phyloP scores from a whole-genome alignment of 352 stramenopile species.

The Thraustochytrium sp. region DNA sequence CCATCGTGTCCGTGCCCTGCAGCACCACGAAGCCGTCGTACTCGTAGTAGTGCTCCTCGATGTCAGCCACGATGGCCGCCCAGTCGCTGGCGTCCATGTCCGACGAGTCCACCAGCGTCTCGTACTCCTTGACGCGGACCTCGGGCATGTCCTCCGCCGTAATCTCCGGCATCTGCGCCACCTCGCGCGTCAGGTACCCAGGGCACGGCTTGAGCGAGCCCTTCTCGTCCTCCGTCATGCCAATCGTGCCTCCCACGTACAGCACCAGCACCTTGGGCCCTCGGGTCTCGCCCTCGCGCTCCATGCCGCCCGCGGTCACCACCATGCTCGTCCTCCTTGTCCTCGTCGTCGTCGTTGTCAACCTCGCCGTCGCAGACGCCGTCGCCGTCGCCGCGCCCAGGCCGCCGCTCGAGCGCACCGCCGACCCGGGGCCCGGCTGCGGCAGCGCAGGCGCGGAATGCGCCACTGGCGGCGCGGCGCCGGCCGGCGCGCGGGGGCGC shows the following conservation, averaged over 20 bases:
- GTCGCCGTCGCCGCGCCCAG: no score
- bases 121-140: slow-evolving; percentile 50
- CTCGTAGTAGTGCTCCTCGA: slow-evolving; percentile 85
- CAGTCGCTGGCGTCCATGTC: slow-evolving; percentile 79
- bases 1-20: slow-evolving; percentile 96
- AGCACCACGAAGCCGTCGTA: slow-evolving; percentile 94
- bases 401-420: no score
- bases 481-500: no score
- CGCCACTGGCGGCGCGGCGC: no score
- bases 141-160: slow-evolving; percentile 62
- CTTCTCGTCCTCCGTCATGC: slow-evolving; percentile 69
- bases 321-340: no score
- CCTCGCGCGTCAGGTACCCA: slow-evolving; percentile 73
- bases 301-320: not conserved
- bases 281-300: not conserved
- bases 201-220: slow-evolving; percentile 65
- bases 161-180: slow-evolving; percentile 75
- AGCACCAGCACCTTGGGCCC: slow-evolving; percentile 59
- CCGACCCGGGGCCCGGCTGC: no score
- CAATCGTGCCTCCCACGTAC: slow-evolving; percentile 83
- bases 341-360: no score
- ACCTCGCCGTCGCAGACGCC: no score
- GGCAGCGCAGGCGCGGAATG: no score
- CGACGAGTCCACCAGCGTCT: slow-evolving; percentile 74
- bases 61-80: slow-evolving; percentile 80